These are phyloP conservation scores for Ustilago hordei DNA, from an alignment of 1,284 basidiomycete species.

Conservation along the genomic window DNA sequence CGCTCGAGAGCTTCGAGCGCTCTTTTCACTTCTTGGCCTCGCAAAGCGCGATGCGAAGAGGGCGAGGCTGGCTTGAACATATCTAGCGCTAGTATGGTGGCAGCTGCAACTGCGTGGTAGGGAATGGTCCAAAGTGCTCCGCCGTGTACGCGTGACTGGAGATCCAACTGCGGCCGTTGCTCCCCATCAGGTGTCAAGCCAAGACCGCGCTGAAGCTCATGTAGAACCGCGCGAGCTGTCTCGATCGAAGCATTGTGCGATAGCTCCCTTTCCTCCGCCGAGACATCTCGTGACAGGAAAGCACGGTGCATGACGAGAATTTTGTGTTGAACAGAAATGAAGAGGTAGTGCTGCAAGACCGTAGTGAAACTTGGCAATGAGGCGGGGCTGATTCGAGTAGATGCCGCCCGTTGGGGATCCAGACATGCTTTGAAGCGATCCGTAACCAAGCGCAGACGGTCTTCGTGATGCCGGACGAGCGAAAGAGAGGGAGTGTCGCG, in stretches of 20 bases:
- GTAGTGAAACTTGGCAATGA: slow-evolving; percentile 43
- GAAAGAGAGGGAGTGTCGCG: slow-evolving; percentile 32
- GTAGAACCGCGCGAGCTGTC: slow-evolving; percentile 46
- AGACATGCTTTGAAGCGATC: slow-evolving; percentile 48
- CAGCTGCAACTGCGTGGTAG: slow-evolving; percentile 54
- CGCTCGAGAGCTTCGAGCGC: slow-evolving; percentile 40
- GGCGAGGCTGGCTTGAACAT: slow-evolving; percentile 42
- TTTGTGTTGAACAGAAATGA: slow-evolving; percentile 55
- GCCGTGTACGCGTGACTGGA: slow-evolving; percentile 50
- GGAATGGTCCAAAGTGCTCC: slow-evolving; percentile 55
- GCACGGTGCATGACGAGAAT: slow-evolving; percentile 55
- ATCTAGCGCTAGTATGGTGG: slow-evolving; percentile 48
- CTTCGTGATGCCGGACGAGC: slow-evolving; percentile 44
- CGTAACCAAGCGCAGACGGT: slow-evolving; percentile 45
- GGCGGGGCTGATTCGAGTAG: slow-evolving; percentile 3
- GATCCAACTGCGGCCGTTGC: slow-evolving; percentile 39
- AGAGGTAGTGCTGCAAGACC: slow-evolving; percentile 51
- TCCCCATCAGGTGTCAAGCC: slow-evolving; percentile 36
- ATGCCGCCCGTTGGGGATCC: slow-evolving; percentile 21
- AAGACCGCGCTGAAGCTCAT: slow-evolving; percentile 45
- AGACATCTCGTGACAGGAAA: slow-evolving; percentile 46
- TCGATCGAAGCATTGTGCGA: slow-evolving; percentile 51
- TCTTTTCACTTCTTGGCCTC: slow-evolving; percentile 43
- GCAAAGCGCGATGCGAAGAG: slow-evolving; percentile 15
- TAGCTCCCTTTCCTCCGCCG: slow-evolving; percentile 29